phyloP scores from a whole-genome alignment of 2,329 filamentous ascomycete genomes.

The Monilinia fructigena region DNA sequence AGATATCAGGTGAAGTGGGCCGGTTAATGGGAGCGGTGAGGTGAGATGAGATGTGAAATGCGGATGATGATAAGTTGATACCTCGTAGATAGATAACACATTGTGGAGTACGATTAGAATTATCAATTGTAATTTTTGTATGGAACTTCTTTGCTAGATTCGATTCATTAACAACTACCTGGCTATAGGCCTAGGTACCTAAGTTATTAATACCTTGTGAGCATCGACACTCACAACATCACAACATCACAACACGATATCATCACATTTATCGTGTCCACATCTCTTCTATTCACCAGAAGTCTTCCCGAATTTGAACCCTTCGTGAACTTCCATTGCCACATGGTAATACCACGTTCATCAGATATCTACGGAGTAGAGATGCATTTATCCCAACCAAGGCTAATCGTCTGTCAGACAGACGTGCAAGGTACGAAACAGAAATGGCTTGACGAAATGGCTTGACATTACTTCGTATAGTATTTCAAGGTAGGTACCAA shows the following conservation, averaged over 20 bases:
- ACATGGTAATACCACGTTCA: slow-evolving; percentile 1
- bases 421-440: background rate
- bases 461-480: background rate
- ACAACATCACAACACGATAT: slow-evolving; percentile 1
- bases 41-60: no score
- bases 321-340: background rate
- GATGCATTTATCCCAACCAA: background rate
- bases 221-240: background rate
- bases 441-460: background rate
- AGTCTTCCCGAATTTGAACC: slow-evolving; percentile 2
- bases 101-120: no score
- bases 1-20: background rate
- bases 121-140: no score
- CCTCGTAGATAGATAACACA: background rate
- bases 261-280: background rate
- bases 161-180: no score
- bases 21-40: no score
- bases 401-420: no score
- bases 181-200: no score
- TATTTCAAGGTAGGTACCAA: background rate
- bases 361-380: background rate
- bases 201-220: no score
- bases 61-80: background rate
- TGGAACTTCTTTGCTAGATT: no score
- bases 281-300: background rate